Evolutionary conservation across 2,329 filamentous ascomycete genomes (phyloP).

Genomic region (Dryadomyces quercivorus): DNA sequence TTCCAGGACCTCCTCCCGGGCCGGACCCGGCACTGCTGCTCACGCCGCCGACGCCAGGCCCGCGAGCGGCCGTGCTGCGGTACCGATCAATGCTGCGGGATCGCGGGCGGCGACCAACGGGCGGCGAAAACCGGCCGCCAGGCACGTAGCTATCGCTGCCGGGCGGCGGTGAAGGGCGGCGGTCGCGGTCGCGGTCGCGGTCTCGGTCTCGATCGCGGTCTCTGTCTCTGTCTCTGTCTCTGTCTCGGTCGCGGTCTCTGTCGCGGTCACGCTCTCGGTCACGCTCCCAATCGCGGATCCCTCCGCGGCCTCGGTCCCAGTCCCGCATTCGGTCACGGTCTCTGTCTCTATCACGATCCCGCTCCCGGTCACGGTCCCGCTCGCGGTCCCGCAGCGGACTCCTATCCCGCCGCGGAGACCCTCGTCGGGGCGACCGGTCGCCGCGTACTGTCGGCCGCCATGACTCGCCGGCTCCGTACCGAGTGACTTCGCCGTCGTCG

Average conservation of each 20-base stretch:
- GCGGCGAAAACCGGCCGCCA: conserved; percentile 20
- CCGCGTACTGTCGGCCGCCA: conserved; percentile 31
- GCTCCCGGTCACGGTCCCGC: conserved; percentile 18
- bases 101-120: conserved; percentile 19
- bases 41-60: conserved; percentile 18
- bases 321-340: conserved; percentile 17
- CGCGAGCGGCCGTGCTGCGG: conserved; percentile 20
- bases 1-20: neutral
- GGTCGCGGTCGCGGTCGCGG: conserved; percentile 21
- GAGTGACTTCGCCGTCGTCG: conserved; percentile 49
- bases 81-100: conserved; percentile 30
- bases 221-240: conserved; percentile 12
- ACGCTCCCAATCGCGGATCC: no score
- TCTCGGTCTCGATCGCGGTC: conserved; percentile 14
- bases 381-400: conserved; percentile 19
- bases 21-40: neutral
- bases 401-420: conserved; percentile 22
- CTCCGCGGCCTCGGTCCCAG: conserved; percentile 17
- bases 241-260: conserved; percentile 14
- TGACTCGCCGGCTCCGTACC: conserved; percentile 49
- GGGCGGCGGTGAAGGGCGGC: conserved; percentile 13
- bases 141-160: conserved; percentile 30
- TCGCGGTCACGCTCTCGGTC: conserved; percentile 17
- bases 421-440: conserved; percentile 27
- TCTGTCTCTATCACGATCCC: conserved; percentile 17